Evolutionary conservation across 208 protist species (phyloP).

Genomic region (Crithidia sp.): DNA sequence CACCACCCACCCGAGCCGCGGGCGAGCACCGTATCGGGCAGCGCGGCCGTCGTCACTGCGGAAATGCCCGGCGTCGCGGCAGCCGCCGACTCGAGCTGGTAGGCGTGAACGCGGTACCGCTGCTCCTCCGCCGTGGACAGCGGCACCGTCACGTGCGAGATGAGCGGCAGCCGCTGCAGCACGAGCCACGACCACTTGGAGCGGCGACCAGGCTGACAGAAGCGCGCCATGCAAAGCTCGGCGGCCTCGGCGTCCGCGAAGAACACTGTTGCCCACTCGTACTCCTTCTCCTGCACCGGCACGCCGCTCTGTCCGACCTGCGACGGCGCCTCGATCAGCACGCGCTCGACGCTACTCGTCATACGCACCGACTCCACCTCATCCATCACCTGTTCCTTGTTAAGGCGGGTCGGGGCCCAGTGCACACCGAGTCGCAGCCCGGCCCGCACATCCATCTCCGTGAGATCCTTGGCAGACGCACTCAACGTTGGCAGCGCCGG

Average conservation of each 20-base stretch:
- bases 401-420: constrained; percentile 17
- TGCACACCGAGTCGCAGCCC: constrained; percentile 32
- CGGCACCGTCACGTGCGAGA: constrained; percentile 16
- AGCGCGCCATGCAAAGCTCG: constrained; percentile 28
- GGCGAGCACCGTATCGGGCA: constrained; percentile 29
- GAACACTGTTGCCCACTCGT: constrained; percentile 35
- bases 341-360: constrained; percentile 35
- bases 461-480: constrained; percentile 30
- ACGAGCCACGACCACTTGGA: constrained; percentile 33
- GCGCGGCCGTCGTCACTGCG: not conserved
- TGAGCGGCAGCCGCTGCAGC: constrained; percentile 30
- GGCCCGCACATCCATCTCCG: constrained; percentile 35
- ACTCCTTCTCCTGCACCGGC: constrained; percentile 29
- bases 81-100: constrained; percentile 24
- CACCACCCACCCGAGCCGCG: constrained; percentile 22
- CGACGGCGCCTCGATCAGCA: constrained; percentile 25
- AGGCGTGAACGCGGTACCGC: constrained; percentile 27
- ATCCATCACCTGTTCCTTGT: constrained; percentile 41
- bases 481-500: constrained; percentile 32
- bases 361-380: constrained; percentile 43
- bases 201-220: constrained; percentile 36
- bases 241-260: constrained; percentile 34
- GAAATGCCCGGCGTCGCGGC: not conserved
- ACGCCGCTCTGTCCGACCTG: constrained; percentile 1
- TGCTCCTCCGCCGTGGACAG: constrained; percentile 23